Percentiles rank a stretch among this genome's conserved stretches.
Conservation (phyloP, 768 basidiomycete genomes). For the Pleurotus sapidus region DNA sequence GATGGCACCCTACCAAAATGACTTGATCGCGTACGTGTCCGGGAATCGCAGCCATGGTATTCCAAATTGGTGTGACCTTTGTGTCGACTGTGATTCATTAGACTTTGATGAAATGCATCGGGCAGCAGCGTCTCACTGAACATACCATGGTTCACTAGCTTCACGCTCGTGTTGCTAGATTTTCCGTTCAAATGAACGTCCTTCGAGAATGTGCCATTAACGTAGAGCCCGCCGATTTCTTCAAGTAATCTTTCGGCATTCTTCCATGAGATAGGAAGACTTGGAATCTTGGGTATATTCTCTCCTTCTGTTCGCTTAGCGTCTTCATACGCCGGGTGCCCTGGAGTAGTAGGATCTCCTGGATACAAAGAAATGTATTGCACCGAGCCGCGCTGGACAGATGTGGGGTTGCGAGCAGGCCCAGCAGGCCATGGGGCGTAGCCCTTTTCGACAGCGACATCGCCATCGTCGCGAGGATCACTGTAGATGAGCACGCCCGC, state of each 20-base stretch:
- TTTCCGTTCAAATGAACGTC: slow-evolving; percentile 40
- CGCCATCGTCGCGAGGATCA: slow-evolving; percentile 85
- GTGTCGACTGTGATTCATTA: slow-evolving; percentile 51
- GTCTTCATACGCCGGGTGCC: slow-evolving; percentile 82
- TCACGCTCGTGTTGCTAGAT: slow-evolving; percentile 44
- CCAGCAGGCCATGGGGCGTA: slow-evolving; percentile 79
- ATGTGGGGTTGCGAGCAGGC: slow-evolving; percentile 82
- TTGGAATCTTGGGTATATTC: slow-evolving; percentile 76
- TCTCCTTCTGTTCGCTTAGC: slow-evolving; percentile 56
- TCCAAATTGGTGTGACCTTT: slow-evolving; percentile 74
- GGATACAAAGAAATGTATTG: slow-evolving; percentile 66
- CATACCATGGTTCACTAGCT: slow-evolving; percentile 55
- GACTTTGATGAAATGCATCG: not conserved
- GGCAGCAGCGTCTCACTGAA: not conserved
- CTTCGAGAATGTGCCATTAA: slow-evolving; percentile 11
- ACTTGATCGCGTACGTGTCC: slow-evolving; percentile 65
- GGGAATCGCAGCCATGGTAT: slow-evolving; percentile 62
- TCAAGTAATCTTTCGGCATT: slow-evolving; percentile 73
- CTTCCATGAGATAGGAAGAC: slow-evolving; percentile 86
- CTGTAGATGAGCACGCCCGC: slow-evolving; percentile 78
- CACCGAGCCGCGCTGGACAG: slow-evolving; percentile 85
- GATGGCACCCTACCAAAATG: slow-evolving; percentile 67
- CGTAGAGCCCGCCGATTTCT: slow-evolving; percentile 42
- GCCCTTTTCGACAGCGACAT: slow-evolving; percentile 72
- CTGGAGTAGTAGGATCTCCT: slow-evolving; percentile 85